Conservation (phyloP, 176 grass and related monocot species). For the Zoysia japonica region DNA sequence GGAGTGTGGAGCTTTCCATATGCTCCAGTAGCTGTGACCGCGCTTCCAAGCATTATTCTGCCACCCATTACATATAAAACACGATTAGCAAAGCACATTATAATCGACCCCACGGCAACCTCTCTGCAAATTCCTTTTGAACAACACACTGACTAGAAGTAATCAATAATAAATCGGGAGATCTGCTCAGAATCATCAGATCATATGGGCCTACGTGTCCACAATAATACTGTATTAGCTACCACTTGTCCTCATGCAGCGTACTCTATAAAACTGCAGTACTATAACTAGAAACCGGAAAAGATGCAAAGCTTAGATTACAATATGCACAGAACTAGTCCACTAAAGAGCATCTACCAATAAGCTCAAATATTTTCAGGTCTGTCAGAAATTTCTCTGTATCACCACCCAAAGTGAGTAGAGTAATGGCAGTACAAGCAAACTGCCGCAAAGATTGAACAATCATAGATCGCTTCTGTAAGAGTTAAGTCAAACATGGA, state of each 20-base stretch:
- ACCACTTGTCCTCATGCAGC: background rate
- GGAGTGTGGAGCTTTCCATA: too few species aligned
- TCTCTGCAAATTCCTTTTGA: slow-evolving; percentile 10
- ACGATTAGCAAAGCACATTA: too few species aligned
- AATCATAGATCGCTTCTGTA: slow-evolving; percentile 21
- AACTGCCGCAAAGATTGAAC: slow-evolving; percentile 6
- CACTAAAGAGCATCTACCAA: slow-evolving; percentile 7
- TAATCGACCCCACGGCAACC: too few species aligned
- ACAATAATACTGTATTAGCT: too few species aligned
- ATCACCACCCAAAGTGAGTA: background rate
- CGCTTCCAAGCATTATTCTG: too few species aligned
- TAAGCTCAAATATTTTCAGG: slow-evolving; percentile 3
- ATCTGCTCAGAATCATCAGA: slow-evolving; percentile 60
- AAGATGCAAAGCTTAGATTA: slow-evolving; percentile 35
- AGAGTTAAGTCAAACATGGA: too few species aligned
- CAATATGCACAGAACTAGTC: slow-evolving; percentile 27
- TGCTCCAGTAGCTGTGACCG: too few species aligned
- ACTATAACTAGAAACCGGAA: slow-evolving; percentile 12
- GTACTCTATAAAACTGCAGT: background rate
- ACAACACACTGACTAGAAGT: slow-evolving; percentile 23
- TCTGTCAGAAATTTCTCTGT: background rate
- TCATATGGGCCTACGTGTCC: slow-evolving; percentile 35
- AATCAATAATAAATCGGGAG: background rate
- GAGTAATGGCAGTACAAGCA: background rate
- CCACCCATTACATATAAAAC: too few species aligned